A percentile compares a stretch with the other conserved stretches of the same genome.
Conservation (phyloP, 2,329 filamentous ascomycete species). For the Microdochium paspali region DNA sequence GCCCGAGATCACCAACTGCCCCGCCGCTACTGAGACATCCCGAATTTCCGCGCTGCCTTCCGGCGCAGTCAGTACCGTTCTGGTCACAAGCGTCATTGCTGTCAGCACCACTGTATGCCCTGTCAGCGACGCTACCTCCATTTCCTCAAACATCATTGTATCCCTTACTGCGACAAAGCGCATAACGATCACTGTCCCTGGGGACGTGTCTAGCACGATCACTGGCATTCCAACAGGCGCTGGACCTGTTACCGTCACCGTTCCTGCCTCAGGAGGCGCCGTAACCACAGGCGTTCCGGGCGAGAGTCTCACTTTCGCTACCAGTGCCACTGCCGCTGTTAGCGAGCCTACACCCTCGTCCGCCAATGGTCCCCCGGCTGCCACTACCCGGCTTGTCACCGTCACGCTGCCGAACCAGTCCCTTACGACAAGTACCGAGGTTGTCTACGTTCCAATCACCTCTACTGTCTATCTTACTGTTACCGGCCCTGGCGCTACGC, state of each 20-base stretch:
- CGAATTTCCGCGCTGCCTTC: slow-evolving; percentile 10
- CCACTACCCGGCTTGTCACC: slow-evolving; percentile 3
- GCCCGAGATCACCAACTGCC: slow-evolving; percentile 15
- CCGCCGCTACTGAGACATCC: slow-evolving; percentile 11
- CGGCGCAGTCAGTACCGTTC: slow-evolving; percentile 14
- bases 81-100: slow-evolving; percentile 15
- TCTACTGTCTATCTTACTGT: background rate
- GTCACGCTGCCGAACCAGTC: slow-evolving; percentile 4
- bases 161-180: slow-evolving; percentile 3
- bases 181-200: too few relatives aligned
- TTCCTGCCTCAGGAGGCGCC: background rate
- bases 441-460: background rate
- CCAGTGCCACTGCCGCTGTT: background rate
- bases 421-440: background rate
- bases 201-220: too few relatives aligned
- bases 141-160: slow-evolving; percentile 12
- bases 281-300: background rate
- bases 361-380: slow-evolving; percentile 1
- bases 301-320: background rate
- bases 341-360: background rate
- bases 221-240: too few relatives aligned
- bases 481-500: background rate
- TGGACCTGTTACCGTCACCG: slow-evolving; percentile 5
- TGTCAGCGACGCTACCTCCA: slow-evolving; percentile 12
- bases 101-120: slow-evolving; percentile 19